Base-by-base conservation (phyloP, 108 stramenopile species). In the Skeletonema grethae region DNA sequence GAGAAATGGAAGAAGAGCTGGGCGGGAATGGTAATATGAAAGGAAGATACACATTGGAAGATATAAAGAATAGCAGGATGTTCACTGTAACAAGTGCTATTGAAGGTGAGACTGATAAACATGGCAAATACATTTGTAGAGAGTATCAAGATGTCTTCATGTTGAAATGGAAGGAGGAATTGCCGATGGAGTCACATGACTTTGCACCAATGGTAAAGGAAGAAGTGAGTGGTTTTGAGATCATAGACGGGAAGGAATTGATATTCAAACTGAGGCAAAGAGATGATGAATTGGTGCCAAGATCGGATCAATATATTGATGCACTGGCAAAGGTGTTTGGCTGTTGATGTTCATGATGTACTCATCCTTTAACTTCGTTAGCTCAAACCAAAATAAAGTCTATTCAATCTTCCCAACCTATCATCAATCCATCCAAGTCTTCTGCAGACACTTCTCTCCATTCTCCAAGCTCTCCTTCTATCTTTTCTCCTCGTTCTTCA, bases 111-210 rank as follows among this genome's bases (percentile, higher is more conserved):
- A 80, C 79, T 22, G 46, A 65, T 53, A 57, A 64, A 61, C 65
- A 58, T 56, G 79, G 79, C 12, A 60, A 35, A 50, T 80, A 73
- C 57, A 70, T 65, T 43, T 80, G 79, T 41, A 48, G 67, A 30
- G 79, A 80, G 48, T 80, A 74, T 74, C 79, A 80, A 70, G 79
- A 80, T 48, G 69, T 80, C 12, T 80, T 80, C 43, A 65, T 80
- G 30, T 35, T 80, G 11, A 64, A 67, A 73, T 73, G 63, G 63
- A 45, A 80, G 53, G 72, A 18, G 18, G 53, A 68, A 45, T 12
- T 15, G 1, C 41, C 57, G 31, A 60, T 80, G 25, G 48, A 65
- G 30, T 15, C 63, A 16, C 57, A 38, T 18, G 24, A 73, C 39
- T 80, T 80, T 73, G 67, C 72, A 1, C 79, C 79, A 6, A 57